Percentiles rank a stretch among this genome's conserved stretches.
These are phyloP conservation scores for Solanum phureja DNA, from an alignment of 257 asterid species.

Conservation along the genomic window DNA sequence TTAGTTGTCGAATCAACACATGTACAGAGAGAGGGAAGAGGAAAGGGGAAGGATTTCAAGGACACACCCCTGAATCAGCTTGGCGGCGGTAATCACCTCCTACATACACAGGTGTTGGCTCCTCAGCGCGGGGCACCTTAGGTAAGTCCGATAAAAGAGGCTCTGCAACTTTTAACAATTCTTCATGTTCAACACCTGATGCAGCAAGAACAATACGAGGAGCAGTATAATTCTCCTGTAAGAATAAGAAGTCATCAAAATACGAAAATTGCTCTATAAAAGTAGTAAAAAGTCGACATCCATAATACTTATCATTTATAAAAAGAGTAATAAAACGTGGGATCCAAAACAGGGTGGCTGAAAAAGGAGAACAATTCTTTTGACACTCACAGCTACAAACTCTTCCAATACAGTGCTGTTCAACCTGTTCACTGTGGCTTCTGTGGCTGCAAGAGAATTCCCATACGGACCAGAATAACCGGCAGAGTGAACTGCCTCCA, in stretches of 20 bases:
- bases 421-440: conserved; percentile 41
- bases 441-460: conserved; percentile 60
- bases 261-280: neutral
- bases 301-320: neutral
- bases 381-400: conserved; percentile 59
- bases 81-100: conserved; percentile 81
- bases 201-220: conserved; percentile 82
- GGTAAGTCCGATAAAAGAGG: conserved; percentile 75
- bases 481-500: conserved; percentile 79
- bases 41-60: neutral
- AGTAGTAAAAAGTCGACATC: neutral
- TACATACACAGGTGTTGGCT: conserved; percentile 50
- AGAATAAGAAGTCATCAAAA: conserved; percentile 4
- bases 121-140: conserved; percentile 21
- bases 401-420: conserved; percentile 60
- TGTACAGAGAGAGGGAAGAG: neutral
- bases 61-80: conserved; percentile 69
- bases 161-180: conserved; percentile 60
- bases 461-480: conserved; percentile 62
- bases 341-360: neutral
- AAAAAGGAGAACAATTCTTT: neutral
- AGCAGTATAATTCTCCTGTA: conserved; percentile 68
- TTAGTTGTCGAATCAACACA: neutral
- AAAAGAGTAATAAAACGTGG: neutral
- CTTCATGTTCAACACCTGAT: conserved; percentile 82